phyloP scores from a whole-genome alignment of 371 early-diverging fungal species.

The Conidiobolus incongruus region DNA sequence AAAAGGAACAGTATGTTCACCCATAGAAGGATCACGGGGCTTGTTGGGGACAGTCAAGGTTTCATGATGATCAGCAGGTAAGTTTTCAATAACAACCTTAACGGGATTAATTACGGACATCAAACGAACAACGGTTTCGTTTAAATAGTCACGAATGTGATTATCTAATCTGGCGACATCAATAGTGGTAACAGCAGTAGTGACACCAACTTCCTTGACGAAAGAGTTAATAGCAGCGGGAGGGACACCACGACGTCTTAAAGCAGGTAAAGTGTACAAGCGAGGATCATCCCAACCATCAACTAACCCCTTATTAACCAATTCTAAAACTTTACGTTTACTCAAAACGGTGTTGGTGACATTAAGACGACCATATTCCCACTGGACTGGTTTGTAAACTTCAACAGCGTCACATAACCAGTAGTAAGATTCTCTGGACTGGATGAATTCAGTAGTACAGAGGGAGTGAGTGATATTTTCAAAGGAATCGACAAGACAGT shows the following conservation, averaged over 20 bases:
- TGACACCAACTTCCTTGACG: slow-evolving; percentile 85
- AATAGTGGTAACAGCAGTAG: slow-evolving; percentile 70
- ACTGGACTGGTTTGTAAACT: slow-evolving; percentile 99
- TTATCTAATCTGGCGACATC: slow-evolving; percentile 86
- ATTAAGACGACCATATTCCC: slow-evolving; percentile 98
- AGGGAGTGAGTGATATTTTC: slow-evolving; percentile 99
- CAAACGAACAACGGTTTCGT: slow-evolving; percentile 75
- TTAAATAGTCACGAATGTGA: slow-evolving; percentile 86
- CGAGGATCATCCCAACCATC: slow-evolving; percentile 97
- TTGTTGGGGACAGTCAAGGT: slow-evolving; percentile 65
- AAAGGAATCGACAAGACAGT: slow-evolving; percentile 97
- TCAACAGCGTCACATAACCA: slow-evolving; percentile 98
- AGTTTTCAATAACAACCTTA: slow-evolving; percentile 65
- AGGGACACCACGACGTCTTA: slow-evolving; percentile 97
- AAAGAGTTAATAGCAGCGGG: slow-evolving; percentile 97
- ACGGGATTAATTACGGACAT: slow-evolving; percentile 84
- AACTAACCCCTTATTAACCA: slow-evolving; percentile 65
- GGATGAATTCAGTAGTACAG: slow-evolving; percentile 95
- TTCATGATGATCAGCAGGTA: slow-evolving; percentile 51
- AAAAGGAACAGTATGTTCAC: slow-evolving; percentile 70
- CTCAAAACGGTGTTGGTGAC: slow-evolving; percentile 92
- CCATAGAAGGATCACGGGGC: slow-evolving; percentile 63
- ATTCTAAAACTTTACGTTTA: slow-evolving; percentile 91
- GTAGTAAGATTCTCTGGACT: slow-evolving; percentile 92
- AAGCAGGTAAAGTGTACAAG: slow-evolving; percentile 88